A percentile compares a stretch with the other conserved stretches of the same genome.
Conservation (phyloP, 768 basidiomycete genomes). For the Mycena maculata region DNA sequence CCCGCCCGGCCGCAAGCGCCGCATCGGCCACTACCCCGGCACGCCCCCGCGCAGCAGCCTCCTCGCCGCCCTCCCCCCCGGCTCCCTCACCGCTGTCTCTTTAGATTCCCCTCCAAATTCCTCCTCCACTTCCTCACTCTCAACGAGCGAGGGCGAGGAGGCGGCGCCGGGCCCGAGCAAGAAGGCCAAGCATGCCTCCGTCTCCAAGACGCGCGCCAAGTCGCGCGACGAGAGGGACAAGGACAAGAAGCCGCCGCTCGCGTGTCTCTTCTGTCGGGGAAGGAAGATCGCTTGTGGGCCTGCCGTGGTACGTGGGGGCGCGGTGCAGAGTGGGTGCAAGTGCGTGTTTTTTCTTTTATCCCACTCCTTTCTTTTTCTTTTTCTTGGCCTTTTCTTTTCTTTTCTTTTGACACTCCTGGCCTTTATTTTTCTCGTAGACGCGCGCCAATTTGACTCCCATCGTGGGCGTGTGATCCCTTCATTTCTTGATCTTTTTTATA, state of each 20-base stretch:
- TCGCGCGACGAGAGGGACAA: neutral
- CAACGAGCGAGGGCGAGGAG: no score
- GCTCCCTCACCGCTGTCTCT: no score
- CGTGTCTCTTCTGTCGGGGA: slow-evolving; percentile 74
- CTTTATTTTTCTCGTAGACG: no score
- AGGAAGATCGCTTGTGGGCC: slow-evolving; percentile 77
- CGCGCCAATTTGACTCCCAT: no score
- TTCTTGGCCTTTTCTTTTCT: neutral
- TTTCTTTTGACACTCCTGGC: no score
- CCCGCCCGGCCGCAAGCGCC: neutral
- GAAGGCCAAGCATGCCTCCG: neutral
- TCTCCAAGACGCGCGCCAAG: neutral
- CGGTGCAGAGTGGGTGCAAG: slow-evolving; percentile 76
- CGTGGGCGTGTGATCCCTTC: no score
- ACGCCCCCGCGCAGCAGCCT: neutral
- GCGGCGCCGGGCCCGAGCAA: no score
- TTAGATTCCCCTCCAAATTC: no score
- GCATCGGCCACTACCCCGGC: slow-evolving; percentile 2
- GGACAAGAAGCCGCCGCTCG: slow-evolving; percentile 68
- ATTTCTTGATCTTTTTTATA: neutral
- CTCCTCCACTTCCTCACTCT: no score
- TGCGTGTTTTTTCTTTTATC: slow-evolving; percentile 48
- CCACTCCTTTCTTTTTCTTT: neutral
- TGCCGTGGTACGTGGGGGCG: slow-evolving; percentile 54
- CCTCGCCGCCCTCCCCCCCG: neutral